These are phyloP conservation scores for Neurospora sp. DNA, from an alignment of 495 filamentous ascomycete genomes.

Conservation along the genomic window DNA sequence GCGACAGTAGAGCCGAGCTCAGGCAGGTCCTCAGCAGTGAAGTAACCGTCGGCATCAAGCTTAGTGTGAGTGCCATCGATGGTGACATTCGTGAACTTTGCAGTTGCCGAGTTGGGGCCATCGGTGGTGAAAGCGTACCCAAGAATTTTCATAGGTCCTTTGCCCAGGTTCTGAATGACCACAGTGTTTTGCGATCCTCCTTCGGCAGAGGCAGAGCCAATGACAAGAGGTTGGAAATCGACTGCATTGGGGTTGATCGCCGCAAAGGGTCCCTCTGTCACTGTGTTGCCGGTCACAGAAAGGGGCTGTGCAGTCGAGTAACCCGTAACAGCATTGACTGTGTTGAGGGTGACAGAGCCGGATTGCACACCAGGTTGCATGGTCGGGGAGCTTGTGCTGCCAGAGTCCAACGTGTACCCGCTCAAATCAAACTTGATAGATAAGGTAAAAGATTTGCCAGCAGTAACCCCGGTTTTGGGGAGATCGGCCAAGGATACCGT, in stretches of 20 bases:
- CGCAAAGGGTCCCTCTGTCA: slow-evolving; percentile 20
- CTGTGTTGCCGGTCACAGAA: slow-evolving; percentile 11
- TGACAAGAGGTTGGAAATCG: slow-evolving; percentile 28
- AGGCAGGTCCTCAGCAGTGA: slow-evolving; percentile 23
- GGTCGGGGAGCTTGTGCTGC: slow-evolving; percentile 11
- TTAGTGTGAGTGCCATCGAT: slow-evolving; percentile 5
- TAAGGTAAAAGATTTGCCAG: slow-evolving; percentile 25
- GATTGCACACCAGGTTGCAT: slow-evolving; percentile 14
- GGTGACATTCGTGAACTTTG: slow-evolving; percentile 18
- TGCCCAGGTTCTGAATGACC: slow-evolving; percentile 28
- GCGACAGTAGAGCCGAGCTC: slow-evolving; percentile 13
- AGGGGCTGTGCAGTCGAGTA: slow-evolving; percentile 24
- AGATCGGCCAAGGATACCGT: slow-evolving; percentile 21
- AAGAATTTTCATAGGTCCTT: slow-evolving; percentile 21
- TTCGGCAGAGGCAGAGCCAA: slow-evolving; percentile 13
- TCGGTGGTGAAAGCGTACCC: slow-evolving; percentile 23
- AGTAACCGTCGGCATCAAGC: slow-evolving; percentile 15
- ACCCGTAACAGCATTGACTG: slow-evolving; percentile 9
- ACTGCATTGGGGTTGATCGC: slow-evolving; percentile 24
- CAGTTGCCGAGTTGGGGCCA: slow-evolving; percentile 6
- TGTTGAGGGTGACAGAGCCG: slow-evolving; percentile 14
- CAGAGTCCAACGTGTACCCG: slow-evolving; percentile 12
- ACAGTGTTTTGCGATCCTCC: slow-evolving; percentile 20
- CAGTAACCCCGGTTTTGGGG: slow-evolving; percentile 19
- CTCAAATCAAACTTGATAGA: slow-evolving; percentile 29